Evolutionary conservation across 495 filamentous ascomycete species (phyloP).

Genomic region (Aspergillus haitiensis): DNA sequence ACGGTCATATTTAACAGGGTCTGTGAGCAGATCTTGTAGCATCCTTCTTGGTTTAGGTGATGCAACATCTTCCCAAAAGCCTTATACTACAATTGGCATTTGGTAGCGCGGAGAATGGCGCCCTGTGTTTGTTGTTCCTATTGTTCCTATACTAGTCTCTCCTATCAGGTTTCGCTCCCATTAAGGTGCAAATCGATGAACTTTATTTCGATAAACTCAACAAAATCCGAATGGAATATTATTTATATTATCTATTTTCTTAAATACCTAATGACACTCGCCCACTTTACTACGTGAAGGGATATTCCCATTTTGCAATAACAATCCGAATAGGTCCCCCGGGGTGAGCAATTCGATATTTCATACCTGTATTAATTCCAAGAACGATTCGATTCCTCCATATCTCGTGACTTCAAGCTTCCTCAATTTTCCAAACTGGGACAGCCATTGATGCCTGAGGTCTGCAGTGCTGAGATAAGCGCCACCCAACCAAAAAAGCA

Average conservation of each 20-base stretch:
- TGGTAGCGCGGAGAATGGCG: slow-evolving; percentile 22
- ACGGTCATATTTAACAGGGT: background rate
- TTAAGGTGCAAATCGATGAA: background rate
- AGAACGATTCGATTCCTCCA: no score
- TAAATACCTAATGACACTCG: no score
- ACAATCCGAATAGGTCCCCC: no score
- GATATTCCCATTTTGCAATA: no score
- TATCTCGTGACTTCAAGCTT: background rate
- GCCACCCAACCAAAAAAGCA: background rate
- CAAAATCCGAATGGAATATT: background rate
- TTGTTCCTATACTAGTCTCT: slow-evolving; percentile 1
- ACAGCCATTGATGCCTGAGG: slow-evolving; percentile 1
- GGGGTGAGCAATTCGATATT: no score
- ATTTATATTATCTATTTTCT: no score
- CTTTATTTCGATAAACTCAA: slow-evolving; percentile 1
- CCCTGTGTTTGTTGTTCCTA: slow-evolving; percentile 13
- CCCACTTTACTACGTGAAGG: no score
- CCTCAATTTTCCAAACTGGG: background rate
- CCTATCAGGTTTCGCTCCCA: background rate
- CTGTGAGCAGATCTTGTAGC: background rate
- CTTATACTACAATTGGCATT: slow-evolving; percentile 14
- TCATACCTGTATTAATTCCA: no score
- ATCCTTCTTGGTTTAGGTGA: slow-evolving; percentile 6
- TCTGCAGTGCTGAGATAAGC: background rate
- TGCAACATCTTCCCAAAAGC: slow-evolving; percentile 8